These are phyloP conservation scores for Cucurbita maxima DNA, from an alignment of 306 rosid genomes.

Conservation along the genomic window DNA sequence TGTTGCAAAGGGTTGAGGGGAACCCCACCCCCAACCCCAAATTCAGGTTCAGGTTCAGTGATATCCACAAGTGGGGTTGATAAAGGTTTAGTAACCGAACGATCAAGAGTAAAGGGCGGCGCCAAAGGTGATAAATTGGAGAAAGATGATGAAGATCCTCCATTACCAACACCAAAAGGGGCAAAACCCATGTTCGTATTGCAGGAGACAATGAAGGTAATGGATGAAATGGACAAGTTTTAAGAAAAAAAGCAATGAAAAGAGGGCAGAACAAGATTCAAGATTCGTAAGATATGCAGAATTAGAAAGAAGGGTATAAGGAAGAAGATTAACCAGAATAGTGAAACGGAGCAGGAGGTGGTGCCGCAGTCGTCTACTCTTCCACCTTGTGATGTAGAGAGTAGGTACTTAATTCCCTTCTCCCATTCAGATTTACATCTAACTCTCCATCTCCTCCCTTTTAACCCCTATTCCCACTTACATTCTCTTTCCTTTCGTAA, in stretches of 20 bases:
- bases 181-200: slow-evolving; percentile 45
- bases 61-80: slow-evolving; percentile 30
- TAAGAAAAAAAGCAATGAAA: neutral
- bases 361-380: neutral
- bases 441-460: too few species aligned
- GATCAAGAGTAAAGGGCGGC: slow-evolving; percentile 58
- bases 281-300: neutral
- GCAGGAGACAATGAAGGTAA: slow-evolving; percentile 10
- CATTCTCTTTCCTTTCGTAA: too few species aligned
- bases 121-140: slow-evolving; percentile 77
- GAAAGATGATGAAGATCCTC: slow-evolving; percentile 28
- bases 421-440: too few species aligned
- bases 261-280: neutral
- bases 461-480: too few species aligned
- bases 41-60: slow-evolving; percentile 17
- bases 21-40: slow-evolving; percentile 10
- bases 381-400: neutral
- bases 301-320: neutral
- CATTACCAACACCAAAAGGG: slow-evolving; percentile 30
- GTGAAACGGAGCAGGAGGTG: neutral
- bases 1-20: slow-evolving; percentile 22
- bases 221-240: slow-evolving; percentile 11
- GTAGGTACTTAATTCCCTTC: neutral
- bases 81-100: slow-evolving; percentile 15
- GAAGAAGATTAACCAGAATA: slow-evolving; percentile 12